A percentile compares a stretch with the other conserved stretches of the same genome.
Conservation (phyloP, 2,329 filamentous ascomycete species). For the Aspergillus texensis region DNA sequence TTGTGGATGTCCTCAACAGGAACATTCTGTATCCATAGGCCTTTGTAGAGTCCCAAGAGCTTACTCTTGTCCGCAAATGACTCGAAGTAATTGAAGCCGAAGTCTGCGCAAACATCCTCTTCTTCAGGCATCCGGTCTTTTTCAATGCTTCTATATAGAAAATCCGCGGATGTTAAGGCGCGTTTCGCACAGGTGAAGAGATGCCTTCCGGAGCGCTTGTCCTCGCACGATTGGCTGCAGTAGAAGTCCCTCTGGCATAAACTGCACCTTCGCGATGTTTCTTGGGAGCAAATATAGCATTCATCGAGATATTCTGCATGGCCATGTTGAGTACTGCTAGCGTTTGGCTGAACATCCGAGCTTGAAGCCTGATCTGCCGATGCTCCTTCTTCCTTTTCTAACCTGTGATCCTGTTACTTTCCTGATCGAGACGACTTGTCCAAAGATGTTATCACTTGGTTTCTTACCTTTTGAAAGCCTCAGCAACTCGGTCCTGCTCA, state of each 20-base stretch:
- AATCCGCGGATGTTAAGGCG: not conserved
- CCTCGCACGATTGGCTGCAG: not conserved
- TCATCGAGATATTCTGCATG: not conserved
- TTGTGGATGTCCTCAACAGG: not conserved
- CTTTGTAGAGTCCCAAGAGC: not conserved
- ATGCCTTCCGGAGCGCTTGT: not conserved
- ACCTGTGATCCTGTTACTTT: not conserved
- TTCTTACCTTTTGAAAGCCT: not conserved
- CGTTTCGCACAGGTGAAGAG: not conserved
- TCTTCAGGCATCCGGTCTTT: not conserved
- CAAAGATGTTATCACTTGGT: not conserved
- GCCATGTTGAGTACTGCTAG: not conserved
- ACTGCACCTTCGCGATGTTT: not conserved
- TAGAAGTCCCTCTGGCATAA: not conserved
- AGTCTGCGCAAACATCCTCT: not conserved
- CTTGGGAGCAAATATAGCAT: not conserved
- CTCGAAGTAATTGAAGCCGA: not conserved
- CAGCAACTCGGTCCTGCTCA: not conserved
- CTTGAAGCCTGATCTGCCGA: not conserved
- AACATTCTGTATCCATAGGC: not conserved
- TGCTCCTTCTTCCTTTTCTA: not conserved
- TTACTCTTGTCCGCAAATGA: not conserved
- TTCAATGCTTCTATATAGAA: not conserved
- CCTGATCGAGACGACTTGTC: not conserved
- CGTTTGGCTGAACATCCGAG: too few relatives aligned